These are phyloP conservation scores for Allomyces javanicus DNA, from an alignment of 192 early-diverging fungal species.

Conservation along the genomic window DNA sequence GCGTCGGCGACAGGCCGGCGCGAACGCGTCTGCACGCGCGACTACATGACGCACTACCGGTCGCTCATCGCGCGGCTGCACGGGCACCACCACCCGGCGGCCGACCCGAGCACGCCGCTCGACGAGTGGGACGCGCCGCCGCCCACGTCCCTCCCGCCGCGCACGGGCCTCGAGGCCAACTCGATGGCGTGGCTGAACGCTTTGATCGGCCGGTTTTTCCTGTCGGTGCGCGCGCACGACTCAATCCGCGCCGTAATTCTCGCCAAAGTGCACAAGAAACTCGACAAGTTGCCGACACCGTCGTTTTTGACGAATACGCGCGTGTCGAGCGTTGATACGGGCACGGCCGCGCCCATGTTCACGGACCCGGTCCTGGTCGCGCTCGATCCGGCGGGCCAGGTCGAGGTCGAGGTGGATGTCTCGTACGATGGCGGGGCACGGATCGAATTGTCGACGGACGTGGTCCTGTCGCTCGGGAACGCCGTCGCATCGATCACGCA, in stretches of 20 bases:
- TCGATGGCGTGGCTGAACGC: constrained; percentile 62
- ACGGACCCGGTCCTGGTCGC: constrained; percentile 3
- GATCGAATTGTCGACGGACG: neutral
- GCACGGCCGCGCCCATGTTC: neutral
- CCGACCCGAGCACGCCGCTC: constrained; percentile 3
- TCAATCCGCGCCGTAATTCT: constrained; percentile 18
- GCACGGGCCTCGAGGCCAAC: constrained; percentile 27
- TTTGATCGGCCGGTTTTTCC: constrained; percentile 56
- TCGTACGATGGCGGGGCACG: neutral
- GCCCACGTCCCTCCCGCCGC: constrained; percentile 15
- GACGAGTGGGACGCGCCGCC: constrained; percentile 11
- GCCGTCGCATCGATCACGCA: neutral
- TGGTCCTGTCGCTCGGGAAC: neutral
- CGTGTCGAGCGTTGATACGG: neutral
- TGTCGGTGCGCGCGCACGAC: constrained; percentile 29
- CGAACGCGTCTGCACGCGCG: constrained; percentile 12
- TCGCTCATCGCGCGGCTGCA: too few relatives aligned
- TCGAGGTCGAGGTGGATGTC: neutral
- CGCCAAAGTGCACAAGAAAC: constrained; percentile 9
- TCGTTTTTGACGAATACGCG: neutral
- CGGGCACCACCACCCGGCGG: too few relatives aligned
- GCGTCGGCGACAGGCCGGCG: constrained; percentile 18
- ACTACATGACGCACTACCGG: constrained; percentile 9
- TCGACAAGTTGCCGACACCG: neutral
- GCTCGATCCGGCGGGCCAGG: neutral